Base-by-base conservation (phyloP, 495 filamentous ascomycete species). In the Penicillium canariense region DNA sequence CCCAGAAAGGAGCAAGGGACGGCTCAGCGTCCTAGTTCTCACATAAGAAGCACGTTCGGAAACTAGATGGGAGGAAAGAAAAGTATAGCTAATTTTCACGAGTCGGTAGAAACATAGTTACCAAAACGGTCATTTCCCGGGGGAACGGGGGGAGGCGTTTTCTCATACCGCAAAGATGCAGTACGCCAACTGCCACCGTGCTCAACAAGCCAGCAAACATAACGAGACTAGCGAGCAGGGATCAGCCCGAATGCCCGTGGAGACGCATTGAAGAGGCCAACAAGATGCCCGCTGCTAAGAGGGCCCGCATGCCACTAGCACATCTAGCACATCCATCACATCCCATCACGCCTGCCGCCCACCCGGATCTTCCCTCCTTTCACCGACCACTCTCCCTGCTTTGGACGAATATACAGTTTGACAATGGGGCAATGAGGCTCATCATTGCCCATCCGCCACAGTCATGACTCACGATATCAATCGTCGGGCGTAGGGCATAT, bases 1-100 rank as follows among this genome's bases (percentile, higher is more conserved):
- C 43, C 35, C 17, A 20, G 38, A 28, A 39, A 42, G 38, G 46
- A 35, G 35, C 38, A 20, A 47, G 39, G 50, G 31, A 32, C 32
- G 18, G 22, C 5, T 42, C 18, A 48, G 39, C 17, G 32, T 46
- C 31, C 25, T 18, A 18, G 18, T 11, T 52, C 27, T 52, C 42
- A 52, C 59, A 62, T 58, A 56, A 48, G 52, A 53, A 40, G 25
- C 35, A 32, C 32, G 15, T 48, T 45, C 8, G 27, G 27, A 27
- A 42, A 20, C 11, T 23, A 30, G 22, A 9, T 22, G 11, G 17
- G 25, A n/a, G 18, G 18, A 42, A 26, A 12, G 34, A 39, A 22
- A 26, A 30, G 34, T 23, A 39, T 22, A 22, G 3, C 18, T 30
- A 44, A 11, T 42, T 47, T 36, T 43, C 11, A 27, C 30, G 5